Conservation (phyloP, 2,329 filamentous ascomycete genomes). For the Fusarium sp. region DNA sequence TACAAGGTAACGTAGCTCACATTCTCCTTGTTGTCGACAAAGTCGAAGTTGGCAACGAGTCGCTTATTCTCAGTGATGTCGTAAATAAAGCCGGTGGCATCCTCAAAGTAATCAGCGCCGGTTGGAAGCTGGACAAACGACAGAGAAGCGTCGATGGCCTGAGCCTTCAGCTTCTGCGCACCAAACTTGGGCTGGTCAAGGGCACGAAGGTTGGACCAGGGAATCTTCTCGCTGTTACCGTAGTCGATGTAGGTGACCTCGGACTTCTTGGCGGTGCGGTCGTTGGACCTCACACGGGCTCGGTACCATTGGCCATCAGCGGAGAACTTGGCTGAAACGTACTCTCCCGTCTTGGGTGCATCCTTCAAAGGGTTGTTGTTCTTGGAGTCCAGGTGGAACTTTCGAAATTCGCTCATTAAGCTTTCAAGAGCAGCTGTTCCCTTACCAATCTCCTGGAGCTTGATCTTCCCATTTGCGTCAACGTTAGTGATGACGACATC, state of each 20-base stretch:
- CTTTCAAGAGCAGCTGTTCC: constrained; percentile 87
- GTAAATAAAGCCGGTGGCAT: constrained; percentile 80
- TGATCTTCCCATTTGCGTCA: constrained; percentile 83
- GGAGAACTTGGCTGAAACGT: constrained; percentile 90
- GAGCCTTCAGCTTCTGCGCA: constrained; percentile 82
- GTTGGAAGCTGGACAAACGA: constrained; percentile 91
- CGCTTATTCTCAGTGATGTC: constrained; percentile 80
- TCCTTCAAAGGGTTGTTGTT: constrained; percentile 80
- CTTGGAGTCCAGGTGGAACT: constrained; percentile 86
- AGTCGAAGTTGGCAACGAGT: constrained; percentile 92
- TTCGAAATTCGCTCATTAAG: constrained; percentile 90
- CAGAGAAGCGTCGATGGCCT: constrained; percentile 87
- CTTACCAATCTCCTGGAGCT: constrained; percentile 89
- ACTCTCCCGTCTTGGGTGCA: constrained; percentile 89
- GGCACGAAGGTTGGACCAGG: constrained; percentile 87
- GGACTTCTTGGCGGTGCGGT: constrained; percentile 87
- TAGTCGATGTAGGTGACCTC: constrained; percentile 97
- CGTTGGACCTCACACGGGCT: constrained; percentile 89
- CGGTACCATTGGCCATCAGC: constrained; percentile 95
- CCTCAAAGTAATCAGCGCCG: constrained; percentile 82
- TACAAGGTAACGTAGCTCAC: constrained; percentile 89
- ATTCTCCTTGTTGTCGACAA: constrained; percentile 81
- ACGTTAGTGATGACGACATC: constrained; percentile 94
- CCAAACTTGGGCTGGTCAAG: constrained; percentile 84
- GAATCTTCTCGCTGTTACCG: constrained; percentile 89